Base-by-base conservation (phyloP, 1,139 yeast genomes). In the Debaryomyces subglobosus region DNA sequence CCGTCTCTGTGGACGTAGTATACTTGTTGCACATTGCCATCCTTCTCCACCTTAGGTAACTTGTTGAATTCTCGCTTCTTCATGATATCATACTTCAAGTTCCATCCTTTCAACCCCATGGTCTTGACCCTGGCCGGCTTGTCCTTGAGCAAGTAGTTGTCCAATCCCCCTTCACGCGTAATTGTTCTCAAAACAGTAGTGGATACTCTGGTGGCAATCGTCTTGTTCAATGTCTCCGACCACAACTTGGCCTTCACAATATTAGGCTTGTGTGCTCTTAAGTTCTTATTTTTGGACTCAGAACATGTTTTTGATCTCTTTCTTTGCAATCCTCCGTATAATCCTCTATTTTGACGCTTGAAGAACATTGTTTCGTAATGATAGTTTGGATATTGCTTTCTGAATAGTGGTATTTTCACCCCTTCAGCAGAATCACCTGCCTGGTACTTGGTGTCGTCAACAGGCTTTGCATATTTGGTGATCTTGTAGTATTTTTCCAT, bases 141-240 rank as follows among this genome's bases (percentile, higher is more conserved):
- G 53, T 90, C 96, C 70, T 94, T 94, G 49, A 84, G 79, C 53
- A 94, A 69, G 64, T 94, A 94, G 57, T 85, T 84, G 64, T 94
- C 99, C 53, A 94, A 76, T 12, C 99, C 99, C 53, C 98, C 98
- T 68, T 92, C 98, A 59, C 84, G 89, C 49, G 89, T 85, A 53
- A 94, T 86, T 1, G 97, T 91, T 60, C 86, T 82, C 62, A 94
- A 75, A 3, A 91, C 97, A 52, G 85, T 81, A 15, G 97, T 81
- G n/a, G 92, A 85, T 29, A 90, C 84, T 53, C 78, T 82, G 47
- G 89, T 69, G 45, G 74, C 74, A 43, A 85, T 71, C 43, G 72
- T 63, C 55, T 76, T 77, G 53, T 83, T 72, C 59, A 94, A 77
- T 1, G 88, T 74, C 58, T 89, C 96, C 53, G 96, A 89, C 95